Percentiles rank a stretch among this genome's conserved stretches.
phyloP scores from a whole-genome alignment of 352 stramenopile genomes.

The Phytophthora palmivora region DNA sequence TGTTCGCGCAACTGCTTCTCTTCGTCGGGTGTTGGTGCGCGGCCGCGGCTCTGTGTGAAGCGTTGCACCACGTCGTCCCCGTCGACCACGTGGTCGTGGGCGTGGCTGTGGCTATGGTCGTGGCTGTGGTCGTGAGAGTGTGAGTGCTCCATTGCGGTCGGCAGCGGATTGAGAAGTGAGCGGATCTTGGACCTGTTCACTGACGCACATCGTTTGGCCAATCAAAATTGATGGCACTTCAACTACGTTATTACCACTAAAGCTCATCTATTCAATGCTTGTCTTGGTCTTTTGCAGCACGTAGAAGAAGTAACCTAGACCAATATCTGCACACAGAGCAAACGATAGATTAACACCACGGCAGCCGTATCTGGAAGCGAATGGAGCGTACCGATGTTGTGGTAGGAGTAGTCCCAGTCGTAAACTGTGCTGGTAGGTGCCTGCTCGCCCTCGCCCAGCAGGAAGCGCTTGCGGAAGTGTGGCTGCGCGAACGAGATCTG shows the following conservation, averaged over 20 bases:
- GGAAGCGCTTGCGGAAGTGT: constrained; percentile 79
- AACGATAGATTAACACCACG: constrained; percentile 13
- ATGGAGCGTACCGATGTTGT: constrained; percentile 55
- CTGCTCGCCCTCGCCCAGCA: constrained; percentile 52
- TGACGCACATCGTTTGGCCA: neutral
- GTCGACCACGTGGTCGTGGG: constrained; percentile 53
- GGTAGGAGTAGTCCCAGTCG: constrained; percentile 53
- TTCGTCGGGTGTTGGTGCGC: constrained; percentile 74
- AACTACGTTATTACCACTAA: no score
- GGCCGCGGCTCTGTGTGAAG: constrained; percentile 68
- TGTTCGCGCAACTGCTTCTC: constrained; percentile 83
- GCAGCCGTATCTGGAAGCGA: neutral
- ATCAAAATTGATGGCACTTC: constrained; percentile 16
- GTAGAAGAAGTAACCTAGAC: constrained; percentile 72
- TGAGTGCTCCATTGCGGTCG: constrained; percentile 35
- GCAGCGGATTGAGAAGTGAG: constrained; percentile 24
- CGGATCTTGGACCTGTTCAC: constrained; percentile 10
- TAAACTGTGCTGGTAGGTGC: constrained; percentile 43
- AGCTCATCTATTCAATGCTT: constrained; percentile 20
- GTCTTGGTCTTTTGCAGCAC: constrained; percentile 49
- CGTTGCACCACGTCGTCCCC: constrained; percentile 72
- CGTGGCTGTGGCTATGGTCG: constrained; percentile 42
- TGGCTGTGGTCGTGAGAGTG: constrained; percentile 46
- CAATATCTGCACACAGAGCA: constrained; percentile 43
- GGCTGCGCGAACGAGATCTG: constrained; percentile 87